These are phyloP conservation scores for Eutypella sp. DNA, from an alignment of 2,329 filamentous ascomycete species.

Conservation along the genomic window DNA sequence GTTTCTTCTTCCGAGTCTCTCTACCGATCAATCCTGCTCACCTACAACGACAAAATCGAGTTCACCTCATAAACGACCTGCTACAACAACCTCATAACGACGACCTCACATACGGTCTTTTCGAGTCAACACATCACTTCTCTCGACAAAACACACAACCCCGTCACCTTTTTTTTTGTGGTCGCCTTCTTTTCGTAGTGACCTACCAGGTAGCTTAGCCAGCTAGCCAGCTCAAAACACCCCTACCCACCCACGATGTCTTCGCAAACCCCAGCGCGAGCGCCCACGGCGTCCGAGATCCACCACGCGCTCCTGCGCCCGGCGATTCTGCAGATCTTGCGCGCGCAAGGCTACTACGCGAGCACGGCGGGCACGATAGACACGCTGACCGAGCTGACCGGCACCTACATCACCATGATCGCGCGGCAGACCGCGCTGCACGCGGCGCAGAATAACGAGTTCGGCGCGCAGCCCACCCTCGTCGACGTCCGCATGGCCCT, in stretches of 20 bases:
- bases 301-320: slow-evolving; percentile 76
- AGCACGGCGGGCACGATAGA: slow-evolving; percentile 80
- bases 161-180: too few relatives aligned
- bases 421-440: slow-evolving; percentile 68
- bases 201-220: not conserved
- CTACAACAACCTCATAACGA: too few relatives aligned
- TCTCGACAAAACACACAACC: too few relatives aligned
- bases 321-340: slow-evolving; percentile 82
- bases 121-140: too few relatives aligned
- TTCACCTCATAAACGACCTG: too few relatives aligned
- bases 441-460: slow-evolving; percentile 62
- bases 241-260: slow-evolving; percentile 12
- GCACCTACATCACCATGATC: slow-evolving; percentile 72
- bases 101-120: too few relatives aligned
- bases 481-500: slow-evolving; percentile 83
- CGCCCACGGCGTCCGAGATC: slow-evolving; percentile 18
- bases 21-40: too few relatives aligned
- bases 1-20: too few relatives aligned
- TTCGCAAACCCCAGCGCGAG: slow-evolving; percentile 16
- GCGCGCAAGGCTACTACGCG: slow-evolving; percentile 83
- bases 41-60: too few relatives aligned
- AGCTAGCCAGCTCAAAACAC: not conserved
- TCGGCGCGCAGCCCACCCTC: slow-evolving; percentile 58
- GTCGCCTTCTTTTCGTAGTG: too few relatives aligned
- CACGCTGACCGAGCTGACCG: slow-evolving; percentile 79